phyloP scores from a whole-genome alignment of 2,329 filamentous ascomycete species.

The Colletotrichum costaricense region DNA sequence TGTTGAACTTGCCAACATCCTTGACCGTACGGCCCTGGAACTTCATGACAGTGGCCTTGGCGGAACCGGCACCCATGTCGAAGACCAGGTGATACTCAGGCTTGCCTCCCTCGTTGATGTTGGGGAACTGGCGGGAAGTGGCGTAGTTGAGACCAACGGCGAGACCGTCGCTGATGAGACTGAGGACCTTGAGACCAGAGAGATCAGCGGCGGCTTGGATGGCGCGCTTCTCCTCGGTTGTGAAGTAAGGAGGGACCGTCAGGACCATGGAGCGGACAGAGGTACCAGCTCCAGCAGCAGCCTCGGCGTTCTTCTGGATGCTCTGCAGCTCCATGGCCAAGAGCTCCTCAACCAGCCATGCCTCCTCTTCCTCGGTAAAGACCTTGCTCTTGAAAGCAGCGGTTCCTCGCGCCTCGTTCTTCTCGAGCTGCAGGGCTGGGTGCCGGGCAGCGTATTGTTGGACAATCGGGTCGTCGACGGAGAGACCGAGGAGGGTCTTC shows the following conservation, averaged over 20 bases:
- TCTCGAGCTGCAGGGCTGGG: constrained; percentile 79
- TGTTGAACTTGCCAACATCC: constrained; percentile 92
- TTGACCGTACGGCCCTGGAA: constrained; percentile 93
- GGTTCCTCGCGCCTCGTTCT: constrained; percentile 71
- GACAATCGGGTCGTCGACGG: constrained; percentile 69
- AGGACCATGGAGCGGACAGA: constrained; percentile 85
- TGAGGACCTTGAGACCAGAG: constrained; percentile 87
- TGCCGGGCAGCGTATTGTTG: constrained; percentile 80
- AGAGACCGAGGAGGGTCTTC: constrained; percentile 87
- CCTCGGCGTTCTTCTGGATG: constrained; percentile 88
- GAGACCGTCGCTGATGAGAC: constrained; percentile 87
- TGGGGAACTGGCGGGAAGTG: constrained; percentile 89
- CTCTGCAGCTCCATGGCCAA: constrained; percentile 96
- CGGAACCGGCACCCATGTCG: constrained; percentile 97
- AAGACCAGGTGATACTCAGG: constrained; percentile 94
- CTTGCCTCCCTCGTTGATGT: constrained; percentile 82
- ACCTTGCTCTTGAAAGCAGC: constrained; percentile 84
- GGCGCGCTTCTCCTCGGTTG: constrained; percentile 87
- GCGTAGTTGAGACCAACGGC: constrained; percentile 97
- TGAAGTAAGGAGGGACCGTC: constrained; percentile 92
- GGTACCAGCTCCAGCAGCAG: constrained; percentile 79
- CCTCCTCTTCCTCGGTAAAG: constrained; percentile 70
- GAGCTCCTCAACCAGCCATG: constrained; percentile 89
- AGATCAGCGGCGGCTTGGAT: constrained; percentile 86
- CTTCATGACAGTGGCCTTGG: constrained; percentile 87